These are phyloP conservation scores for Collybia sp. DNA, from an alignment of 768 basidiomycete species.

Conservation along the genomic window DNA sequence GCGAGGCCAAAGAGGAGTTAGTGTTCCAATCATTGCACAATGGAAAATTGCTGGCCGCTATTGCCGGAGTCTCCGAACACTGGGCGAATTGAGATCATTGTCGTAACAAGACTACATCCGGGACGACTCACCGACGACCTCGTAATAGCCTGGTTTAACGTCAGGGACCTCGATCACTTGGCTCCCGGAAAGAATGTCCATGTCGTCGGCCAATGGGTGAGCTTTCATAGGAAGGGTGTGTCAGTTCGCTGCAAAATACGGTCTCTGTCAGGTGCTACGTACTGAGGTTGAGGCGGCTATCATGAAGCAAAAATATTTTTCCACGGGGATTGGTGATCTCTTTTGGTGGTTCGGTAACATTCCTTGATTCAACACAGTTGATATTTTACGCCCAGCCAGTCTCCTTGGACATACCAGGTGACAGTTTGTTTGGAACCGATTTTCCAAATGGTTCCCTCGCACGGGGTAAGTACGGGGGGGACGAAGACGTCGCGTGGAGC, in stretches of 20 bases:
- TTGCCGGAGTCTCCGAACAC: constrained; percentile 30
- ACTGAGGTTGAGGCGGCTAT: constrained; percentile 24
- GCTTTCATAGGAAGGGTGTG: constrained; percentile 11
- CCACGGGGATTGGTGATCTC: constrained; percentile 47
- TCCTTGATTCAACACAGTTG: constrained; percentile 39
- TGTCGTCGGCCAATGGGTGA: constrained; percentile 24
- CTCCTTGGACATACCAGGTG: constrained; percentile 31
- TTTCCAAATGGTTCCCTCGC: constrained; percentile 30
- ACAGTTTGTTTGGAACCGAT: constrained; percentile 35
- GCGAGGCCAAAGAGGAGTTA: no score
- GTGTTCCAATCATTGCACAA: constrained; percentile 22
- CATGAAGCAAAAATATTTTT: constrained; percentile 34
- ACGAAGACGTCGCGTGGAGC: constrained; percentile 43
- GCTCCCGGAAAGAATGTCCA: constrained; percentile 31
- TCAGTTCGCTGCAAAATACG: not conserved
- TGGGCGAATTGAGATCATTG: constrained; percentile 7
- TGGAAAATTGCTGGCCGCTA: constrained; percentile 39
- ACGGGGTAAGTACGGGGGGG: constrained; percentile 36
- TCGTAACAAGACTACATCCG: not conserved
- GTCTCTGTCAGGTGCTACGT: constrained; percentile 5
- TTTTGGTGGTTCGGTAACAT: constrained; percentile 32
- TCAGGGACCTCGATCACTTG: constrained; percentile 28
- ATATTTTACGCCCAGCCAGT: constrained; percentile 34
- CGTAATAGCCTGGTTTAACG: constrained; percentile 28
- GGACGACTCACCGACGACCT: constrained; percentile 31